phyloP scores from a whole-genome alignment of 2,329 filamentous ascomycete species.

The Seiridium unicorne region DNA sequence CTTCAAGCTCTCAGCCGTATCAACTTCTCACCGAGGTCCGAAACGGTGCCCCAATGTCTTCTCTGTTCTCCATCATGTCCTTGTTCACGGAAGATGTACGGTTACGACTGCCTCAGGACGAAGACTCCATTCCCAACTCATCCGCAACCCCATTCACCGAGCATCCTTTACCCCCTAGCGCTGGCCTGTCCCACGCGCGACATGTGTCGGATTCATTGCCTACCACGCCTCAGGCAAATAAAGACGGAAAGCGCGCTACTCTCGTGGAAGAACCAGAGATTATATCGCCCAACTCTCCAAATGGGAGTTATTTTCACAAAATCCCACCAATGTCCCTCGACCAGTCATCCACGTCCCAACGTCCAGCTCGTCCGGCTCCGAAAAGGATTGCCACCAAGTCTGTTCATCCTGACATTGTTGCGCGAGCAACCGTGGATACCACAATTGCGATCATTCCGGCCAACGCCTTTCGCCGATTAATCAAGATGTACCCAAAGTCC shows the following conservation, averaged over 20 bases:
- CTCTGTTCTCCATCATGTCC: constrained; percentile 93
- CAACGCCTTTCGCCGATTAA: constrained; percentile 89
- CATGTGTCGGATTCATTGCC: constrained; percentile 14
- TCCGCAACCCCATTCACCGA: constrained; percentile 24
- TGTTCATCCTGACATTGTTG: constrained; percentile 93
- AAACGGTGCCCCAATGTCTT: constrained; percentile 98
- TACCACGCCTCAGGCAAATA: constrained; percentile 19
- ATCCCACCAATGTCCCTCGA: constrained; percentile 79
- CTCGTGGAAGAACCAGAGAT: constrained; percentile 24
- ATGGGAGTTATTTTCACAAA: constrained; percentile 44
- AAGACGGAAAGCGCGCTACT: constrained; percentile 13
- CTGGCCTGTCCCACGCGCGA: constrained; percentile 13
- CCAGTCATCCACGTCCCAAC: constrained; percentile 27
- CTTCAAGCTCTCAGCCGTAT: constrained; percentile 76
- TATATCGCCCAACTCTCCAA: constrained; percentile 23
- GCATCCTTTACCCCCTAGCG: constrained; percentile 23
- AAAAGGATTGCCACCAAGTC: constrained; percentile 62
- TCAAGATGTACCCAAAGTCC: constrained; percentile 91
- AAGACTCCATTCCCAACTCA: constrained; percentile 32
- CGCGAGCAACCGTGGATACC: constrained; percentile 92
- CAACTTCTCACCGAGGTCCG: constrained; percentile 95
- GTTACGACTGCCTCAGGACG: constrained; percentile 69
- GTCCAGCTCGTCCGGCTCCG: constrained; percentile 36
- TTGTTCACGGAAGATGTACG: constrained; percentile 95
- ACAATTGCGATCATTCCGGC: constrained; percentile 98